These are phyloP conservation scores for Amphichorda felina DNA, from an alignment of 2,329 filamentous ascomycete genomes.

Conservation along the genomic window DNA sequence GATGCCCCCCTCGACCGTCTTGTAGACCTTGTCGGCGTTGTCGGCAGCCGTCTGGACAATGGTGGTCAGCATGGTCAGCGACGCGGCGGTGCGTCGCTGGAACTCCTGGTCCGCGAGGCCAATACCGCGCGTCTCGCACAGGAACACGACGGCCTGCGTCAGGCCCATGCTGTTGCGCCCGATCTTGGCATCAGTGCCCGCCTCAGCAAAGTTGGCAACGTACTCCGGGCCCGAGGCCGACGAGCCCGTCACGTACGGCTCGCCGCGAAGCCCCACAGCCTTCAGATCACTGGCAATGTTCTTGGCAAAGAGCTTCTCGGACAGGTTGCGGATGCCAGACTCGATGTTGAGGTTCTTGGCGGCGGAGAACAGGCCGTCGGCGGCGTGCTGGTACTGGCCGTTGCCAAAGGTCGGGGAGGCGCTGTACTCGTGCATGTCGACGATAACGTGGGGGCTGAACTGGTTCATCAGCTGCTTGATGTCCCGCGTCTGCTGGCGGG, in stretches of 20 bases:
- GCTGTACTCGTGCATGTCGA: slow-evolving; percentile 20
- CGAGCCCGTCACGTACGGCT: slow-evolving; percentile 14
- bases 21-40: slow-evolving; percentile 13
- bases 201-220: slow-evolving; percentile 13
- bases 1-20: slow-evolving; percentile 12
- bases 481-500: slow-evolving; percentile 15
- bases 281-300: slow-evolving; percentile 16
- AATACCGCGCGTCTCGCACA: slow-evolving; percentile 18
- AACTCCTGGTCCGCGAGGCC: slow-evolving; percentile 17
- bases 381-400: slow-evolving; percentile 9
- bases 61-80: slow-evolving; percentile 13
- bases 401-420: slow-evolving; percentile 9
- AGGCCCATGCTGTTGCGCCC: slow-evolving; percentile 17
- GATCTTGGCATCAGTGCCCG: slow-evolving; percentile 15
- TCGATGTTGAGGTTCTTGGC: slow-evolving; percentile 22
- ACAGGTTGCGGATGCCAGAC: slow-evolving; percentile 13
- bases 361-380: slow-evolving; percentile 18
- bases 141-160: slow-evolving; percentile 15
- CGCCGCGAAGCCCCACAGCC: slow-evolving; percentile 12
- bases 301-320: slow-evolving; percentile 14
- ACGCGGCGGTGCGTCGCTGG: slow-evolving; percentile 14
- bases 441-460: slow-evolving; percentile 15
- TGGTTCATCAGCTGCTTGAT: slow-evolving; percentile 15
- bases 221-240: slow-evolving; percentile 5
- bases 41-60: slow-evolving; percentile 17